These are phyloP conservation scores for Cyphellophora europaea DNA, from an alignment of 2,329 filamentous ascomycete species.

Conservation along the genomic window DNA sequence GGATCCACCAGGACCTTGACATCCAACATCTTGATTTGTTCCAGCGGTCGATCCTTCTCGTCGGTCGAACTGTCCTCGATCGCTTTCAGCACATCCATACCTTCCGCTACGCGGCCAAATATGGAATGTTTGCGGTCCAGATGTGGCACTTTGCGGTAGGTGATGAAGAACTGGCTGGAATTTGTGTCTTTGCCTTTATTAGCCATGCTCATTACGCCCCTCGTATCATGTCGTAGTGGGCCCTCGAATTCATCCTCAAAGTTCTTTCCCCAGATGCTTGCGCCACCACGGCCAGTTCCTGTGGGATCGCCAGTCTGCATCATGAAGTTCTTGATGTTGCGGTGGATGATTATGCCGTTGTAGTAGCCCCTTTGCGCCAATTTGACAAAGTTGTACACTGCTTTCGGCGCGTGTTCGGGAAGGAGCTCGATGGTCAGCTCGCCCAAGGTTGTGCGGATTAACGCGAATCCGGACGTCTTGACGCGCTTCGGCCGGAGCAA, in stretches of 20 bases:
- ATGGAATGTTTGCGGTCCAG: constrained; percentile 96
- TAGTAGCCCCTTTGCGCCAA: constrained; percentile 88
- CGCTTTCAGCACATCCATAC: constrained; percentile 58
- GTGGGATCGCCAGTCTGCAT: constrained; percentile 93
- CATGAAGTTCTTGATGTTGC: constrained; percentile 95
- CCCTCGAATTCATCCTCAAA: constrained; percentile 93
- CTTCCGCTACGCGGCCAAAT: constrained; percentile 77
- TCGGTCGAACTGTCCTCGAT: constrained; percentile 73
- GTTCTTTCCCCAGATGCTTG: constrained; percentile 86
- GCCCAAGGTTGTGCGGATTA: constrained; percentile 78
- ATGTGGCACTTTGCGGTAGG: constrained; percentile 74
- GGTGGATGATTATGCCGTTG: constrained; percentile 70
- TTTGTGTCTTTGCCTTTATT: constrained; percentile 99
- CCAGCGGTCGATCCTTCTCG: constrained; percentile 62
- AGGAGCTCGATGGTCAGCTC: constrained; percentile 82
- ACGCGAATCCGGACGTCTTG: constrained; percentile 82
- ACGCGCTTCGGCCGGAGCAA: constrained; percentile 87
- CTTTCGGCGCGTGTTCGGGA: constrained; percentile 81
- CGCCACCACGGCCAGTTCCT: constrained; percentile 81
- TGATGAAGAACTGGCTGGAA: constrained; percentile 89
- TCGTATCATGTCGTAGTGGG: constrained; percentile 68
- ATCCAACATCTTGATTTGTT: constrained; percentile 72
- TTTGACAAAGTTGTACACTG: constrained; percentile 94
- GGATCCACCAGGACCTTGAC: constrained; percentile 85
- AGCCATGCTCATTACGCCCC: constrained; percentile 85